Evolutionary conservation across 2,329 filamentous ascomycete genomes (phyloP).

Genomic region (Zalaria obscura): DNA sequence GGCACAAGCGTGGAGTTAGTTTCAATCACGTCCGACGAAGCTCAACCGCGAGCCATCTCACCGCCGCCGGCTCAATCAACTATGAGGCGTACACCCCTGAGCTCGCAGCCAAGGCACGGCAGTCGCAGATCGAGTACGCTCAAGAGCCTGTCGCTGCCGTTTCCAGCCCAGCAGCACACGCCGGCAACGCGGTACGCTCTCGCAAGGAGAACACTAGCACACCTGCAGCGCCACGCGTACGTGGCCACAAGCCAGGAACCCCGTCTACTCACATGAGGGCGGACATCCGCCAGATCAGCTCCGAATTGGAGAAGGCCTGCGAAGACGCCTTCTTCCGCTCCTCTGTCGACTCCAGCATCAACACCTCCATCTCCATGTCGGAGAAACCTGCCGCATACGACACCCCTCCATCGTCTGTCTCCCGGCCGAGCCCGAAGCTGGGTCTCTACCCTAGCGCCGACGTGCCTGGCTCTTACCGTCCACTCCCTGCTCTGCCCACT

Average conservation of each 20-base stretch:
- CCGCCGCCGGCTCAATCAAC: constrained; percentile 11
- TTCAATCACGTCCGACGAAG: constrained; percentile 42
- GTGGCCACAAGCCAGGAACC: constrained; percentile 23
- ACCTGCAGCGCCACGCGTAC: constrained; percentile 17
- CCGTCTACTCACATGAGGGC: constrained; percentile 49
- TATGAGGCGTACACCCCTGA: constrained; percentile 17
- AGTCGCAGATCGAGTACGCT: constrained; percentile 7
- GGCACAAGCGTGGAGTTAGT: constrained; percentile 47
- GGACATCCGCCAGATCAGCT: constrained; percentile 71
- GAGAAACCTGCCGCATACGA: constrained; percentile 27
- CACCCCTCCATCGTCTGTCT: constrained; percentile 38
- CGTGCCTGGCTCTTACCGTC: constrained; percentile 25
- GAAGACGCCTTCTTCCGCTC: constrained; percentile 80
- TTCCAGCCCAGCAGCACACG: constrained; percentile 16
- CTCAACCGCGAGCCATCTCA: constrained; percentile 26
- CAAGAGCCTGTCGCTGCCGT: constrained; percentile 7
- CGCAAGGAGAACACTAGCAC: constrained; percentile 18
- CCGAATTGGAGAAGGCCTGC: constrained; percentile 75
- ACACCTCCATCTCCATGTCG: constrained; percentile 18
- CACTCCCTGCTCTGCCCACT: constrained; percentile 28
- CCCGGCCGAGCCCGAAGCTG: constrained; percentile 12
- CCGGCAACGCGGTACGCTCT: constrained; percentile 16
- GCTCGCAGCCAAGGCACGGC: constrained; percentile 15
- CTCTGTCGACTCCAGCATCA: constrained; percentile 38
- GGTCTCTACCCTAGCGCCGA: constrained; percentile 7